Conservation (phyloP, 177 flowering plant species). For the Vitis hybrid region DNA sequence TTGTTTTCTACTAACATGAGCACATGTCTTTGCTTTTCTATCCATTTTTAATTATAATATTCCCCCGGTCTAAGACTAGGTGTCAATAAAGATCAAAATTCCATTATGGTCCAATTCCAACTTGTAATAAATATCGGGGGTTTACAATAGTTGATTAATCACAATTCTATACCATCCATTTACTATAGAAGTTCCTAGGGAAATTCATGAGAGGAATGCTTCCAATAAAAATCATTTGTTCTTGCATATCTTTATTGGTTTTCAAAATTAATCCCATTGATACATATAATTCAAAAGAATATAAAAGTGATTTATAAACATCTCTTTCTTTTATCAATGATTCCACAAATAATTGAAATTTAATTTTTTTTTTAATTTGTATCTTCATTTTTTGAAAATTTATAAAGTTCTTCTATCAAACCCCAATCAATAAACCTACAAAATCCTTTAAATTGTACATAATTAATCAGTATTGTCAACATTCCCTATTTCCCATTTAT, state of each 20-base stretch:
- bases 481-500: too few relatives aligned
- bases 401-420: too few relatives aligned
- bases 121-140: neutral
- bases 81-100: neutral
- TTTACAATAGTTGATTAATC: neutral
- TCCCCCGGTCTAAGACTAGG: neutral
- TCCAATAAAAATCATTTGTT: neutral
- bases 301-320: conserved; percentile 2
- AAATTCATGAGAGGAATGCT: neutral
- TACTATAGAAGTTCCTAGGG: neutral
- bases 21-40: neutral
- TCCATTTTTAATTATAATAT: neutral
- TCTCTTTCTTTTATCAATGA: neutral
- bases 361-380: too few relatives aligned
- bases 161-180: neutral
- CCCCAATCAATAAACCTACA: too few relatives aligned
- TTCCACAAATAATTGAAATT: too few relatives aligned
- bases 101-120: neutral
- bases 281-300: conserved; percentile 6
- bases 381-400: too few relatives aligned
- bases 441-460: too few relatives aligned
- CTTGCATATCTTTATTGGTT: neutral
- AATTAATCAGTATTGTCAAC: too few relatives aligned
- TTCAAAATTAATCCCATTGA: neutral
- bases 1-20: neutral